These are phyloP conservation scores for Phytophthora hibernalis DNA, from an alignment of 352 stramenopile species.

Conservation along the genomic window DNA sequence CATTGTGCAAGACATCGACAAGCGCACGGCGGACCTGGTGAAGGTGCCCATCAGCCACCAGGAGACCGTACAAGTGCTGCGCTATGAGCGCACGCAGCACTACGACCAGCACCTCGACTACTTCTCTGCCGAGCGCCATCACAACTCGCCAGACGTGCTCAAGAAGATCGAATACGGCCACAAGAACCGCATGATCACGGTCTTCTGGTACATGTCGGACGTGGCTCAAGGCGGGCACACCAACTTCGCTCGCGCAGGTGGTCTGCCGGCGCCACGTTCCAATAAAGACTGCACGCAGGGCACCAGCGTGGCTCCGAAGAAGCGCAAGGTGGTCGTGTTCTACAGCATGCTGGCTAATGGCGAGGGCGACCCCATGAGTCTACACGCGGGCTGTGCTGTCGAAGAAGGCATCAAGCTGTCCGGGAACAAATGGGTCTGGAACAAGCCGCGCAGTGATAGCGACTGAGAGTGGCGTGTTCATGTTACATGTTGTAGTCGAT, in stretches of 20 bases:
- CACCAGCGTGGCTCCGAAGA: conserved; percentile 67
- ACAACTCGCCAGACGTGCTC: conserved; percentile 51
- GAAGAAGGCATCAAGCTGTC: conserved; percentile 80
- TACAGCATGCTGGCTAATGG: conserved; percentile 84
- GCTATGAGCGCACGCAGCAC: conserved; percentile 76
- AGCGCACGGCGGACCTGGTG: conserved; percentile 64
- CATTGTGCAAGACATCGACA: conserved; percentile 61
- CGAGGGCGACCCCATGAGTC: conserved; percentile 63
- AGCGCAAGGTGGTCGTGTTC: conserved; percentile 83
- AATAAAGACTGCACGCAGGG: conserved; percentile 74
- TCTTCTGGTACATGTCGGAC: conserved; percentile 91
- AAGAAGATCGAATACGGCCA: conserved; percentile 65
- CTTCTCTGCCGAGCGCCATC: conserved; percentile 53
- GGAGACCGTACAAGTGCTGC: conserved; percentile 75
- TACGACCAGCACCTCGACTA: conserved; percentile 83
- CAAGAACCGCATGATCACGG: conserved; percentile 89
- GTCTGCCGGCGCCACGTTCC: conserved; percentile 42
- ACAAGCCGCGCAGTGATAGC: conserved; percentile 55
- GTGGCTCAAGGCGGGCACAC: conserved; percentile 73
- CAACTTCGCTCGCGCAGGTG: conserved; percentile 71
- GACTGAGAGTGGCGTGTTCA: not conserved
- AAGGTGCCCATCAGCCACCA: conserved; percentile 69
- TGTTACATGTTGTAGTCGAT: not conserved
- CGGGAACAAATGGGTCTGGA: conserved; percentile 89
- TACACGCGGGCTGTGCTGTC: conserved; percentile 76